These are phyloP conservation scores for Petunia axillaris DNA, from an alignment of 257 asterid genomes.

Conservation along the genomic window DNA sequence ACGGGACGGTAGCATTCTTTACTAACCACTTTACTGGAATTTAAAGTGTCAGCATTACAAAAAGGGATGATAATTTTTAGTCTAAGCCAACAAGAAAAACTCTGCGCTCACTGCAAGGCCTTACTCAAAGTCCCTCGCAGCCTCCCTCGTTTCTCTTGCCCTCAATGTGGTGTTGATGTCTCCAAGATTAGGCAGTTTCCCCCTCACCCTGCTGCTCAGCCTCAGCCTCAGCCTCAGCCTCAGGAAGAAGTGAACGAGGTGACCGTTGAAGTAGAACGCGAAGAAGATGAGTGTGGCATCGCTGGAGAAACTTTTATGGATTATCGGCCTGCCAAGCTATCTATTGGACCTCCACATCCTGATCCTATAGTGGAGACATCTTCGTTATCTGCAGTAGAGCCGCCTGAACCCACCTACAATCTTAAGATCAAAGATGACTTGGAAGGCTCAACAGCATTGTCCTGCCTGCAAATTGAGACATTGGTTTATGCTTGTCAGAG, in stretches of 20 bases:
- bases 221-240: conserved; percentile 43
- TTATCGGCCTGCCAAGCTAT: conserved; percentile 86
- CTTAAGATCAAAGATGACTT: conserved; percentile 74
- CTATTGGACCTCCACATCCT: conserved; percentile 93
- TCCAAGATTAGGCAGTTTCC: conserved; percentile 61
- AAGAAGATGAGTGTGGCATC: conserved; percentile 98
- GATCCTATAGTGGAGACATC: conserved; percentile 98
- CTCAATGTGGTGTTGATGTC: conserved; percentile 84
- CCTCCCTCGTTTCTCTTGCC: conserved; percentile 76
- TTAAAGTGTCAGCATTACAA: too few species aligned
- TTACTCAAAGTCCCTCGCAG: conserved; percentile 92
- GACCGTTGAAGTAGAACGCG: conserved; percentile 93
- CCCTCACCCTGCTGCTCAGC: conserved; percentile 41
- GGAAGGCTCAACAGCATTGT: conserved; percentile 74
- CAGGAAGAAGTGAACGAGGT: conserved; percentile 96
- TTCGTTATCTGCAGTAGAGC: conserved; percentile 87
- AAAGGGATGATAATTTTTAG: too few species aligned
- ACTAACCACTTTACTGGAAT: too few species aligned
- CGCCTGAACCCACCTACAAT: conserved; percentile 92
- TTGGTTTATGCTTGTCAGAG: conserved; percentile 98
- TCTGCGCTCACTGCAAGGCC: conserved; percentile 92
- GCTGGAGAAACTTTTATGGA: conserved; percentile 96
- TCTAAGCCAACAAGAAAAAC: conserved; percentile 12
- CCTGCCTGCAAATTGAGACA: conserved; percentile 98
- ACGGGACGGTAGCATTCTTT: too few species aligned